Evolutionary conservation across 192 early-diverging fungal species (phyloP), one percentile per base, ranked within the genome.

Genomic region (Chytriomyces sp.): DNA sequence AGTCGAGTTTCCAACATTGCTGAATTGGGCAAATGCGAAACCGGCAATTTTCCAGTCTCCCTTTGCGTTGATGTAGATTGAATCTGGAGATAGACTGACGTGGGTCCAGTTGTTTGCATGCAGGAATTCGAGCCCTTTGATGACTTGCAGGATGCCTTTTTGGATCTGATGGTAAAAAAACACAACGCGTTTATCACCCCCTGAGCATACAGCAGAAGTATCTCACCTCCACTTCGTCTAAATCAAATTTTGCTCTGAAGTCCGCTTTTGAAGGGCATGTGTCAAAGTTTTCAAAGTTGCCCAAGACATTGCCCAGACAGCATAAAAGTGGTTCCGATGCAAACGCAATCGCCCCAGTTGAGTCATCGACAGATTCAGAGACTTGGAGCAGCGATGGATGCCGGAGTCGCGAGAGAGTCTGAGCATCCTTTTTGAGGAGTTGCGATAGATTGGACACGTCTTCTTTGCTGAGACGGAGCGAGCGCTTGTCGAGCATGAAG

Each of bases 351-450:
- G 87, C 81, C 5, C 90, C 87, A 68, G 93, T 91, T 44, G 89
- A 87, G 8, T 76, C 74, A 9, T 26, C 45, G 18, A 93, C 76
- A 5, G 93, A 90, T 69, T 94, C 94, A 7, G 90, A 87, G 44
- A 94, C 88, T 73, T 91, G 90, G 44, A 95, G 75, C 63, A 95
- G 82, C 35, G 86, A 87, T 11, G 94, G 94, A 76, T 95, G 94
- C 59, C 94, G 87, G 61, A 95, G 77, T 18, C 92, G 88, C 18
- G 92, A 24, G 46, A 74, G 50, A 43, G 61, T 79, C 45, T 20
- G 1, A 23, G 61, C 71, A 43, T 79, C 77, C 26, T 20, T 24
- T 35, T 49, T 72, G 61, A 79, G 72, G 20, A 69, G 18, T 3
- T 16, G 70, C 6, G 16, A 59, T 53, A 24, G 18, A 10, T 62